Evolutionary conservation across 129 eudicot species (phyloP), one percentile per base, ranked within the genome.

Genomic region (Erigeron canadensis): DNA sequence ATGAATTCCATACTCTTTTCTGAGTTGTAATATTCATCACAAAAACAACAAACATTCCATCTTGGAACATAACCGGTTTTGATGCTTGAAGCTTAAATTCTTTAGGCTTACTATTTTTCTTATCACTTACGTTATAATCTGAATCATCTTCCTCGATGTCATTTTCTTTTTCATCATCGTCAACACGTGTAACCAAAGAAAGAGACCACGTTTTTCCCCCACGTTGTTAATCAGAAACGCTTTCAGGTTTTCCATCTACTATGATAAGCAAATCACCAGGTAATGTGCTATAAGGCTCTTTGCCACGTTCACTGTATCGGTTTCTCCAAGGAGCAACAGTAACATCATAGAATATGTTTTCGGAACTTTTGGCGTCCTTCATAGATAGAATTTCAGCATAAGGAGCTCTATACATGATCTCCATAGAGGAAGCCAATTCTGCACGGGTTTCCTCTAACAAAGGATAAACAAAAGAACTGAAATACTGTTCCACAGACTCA

Each of bases 391-490:
- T 21, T 69, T 86, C 84, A 41, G 88, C 82, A 81, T 70, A 83
- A 3, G 91, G 91, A 63, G 91, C 91, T 16, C 66, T 75, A 13
- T 70, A 40, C 67, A 81, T 57, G 34, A 64, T 65, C 65, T 86
- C 88, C 81, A 86, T 44, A 68, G 81, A 34, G 4, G 91, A 78
- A 10, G 78, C 75, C 70, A 86, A 64, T 5, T 72, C 84, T 0
- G 84, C 82, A 9, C 88, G 86, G 10, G 84, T 83, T 79, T 86
- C 91, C 78, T 86, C 88, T 45, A 83, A 67, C 41, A 86, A 17
- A 47, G 84, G 88, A 63, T 39, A 75, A 23, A 67, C 82, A 73
- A 40, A 83, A 15, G 88, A 83, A 15, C 78, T 34, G 21, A 81
- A 67, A 66, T 86, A 86, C 0, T 83, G 75, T 23, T 61, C 67